Conservation (phyloP, 495 filamentous ascomycete species). For the Cercophora samala region DNA sequence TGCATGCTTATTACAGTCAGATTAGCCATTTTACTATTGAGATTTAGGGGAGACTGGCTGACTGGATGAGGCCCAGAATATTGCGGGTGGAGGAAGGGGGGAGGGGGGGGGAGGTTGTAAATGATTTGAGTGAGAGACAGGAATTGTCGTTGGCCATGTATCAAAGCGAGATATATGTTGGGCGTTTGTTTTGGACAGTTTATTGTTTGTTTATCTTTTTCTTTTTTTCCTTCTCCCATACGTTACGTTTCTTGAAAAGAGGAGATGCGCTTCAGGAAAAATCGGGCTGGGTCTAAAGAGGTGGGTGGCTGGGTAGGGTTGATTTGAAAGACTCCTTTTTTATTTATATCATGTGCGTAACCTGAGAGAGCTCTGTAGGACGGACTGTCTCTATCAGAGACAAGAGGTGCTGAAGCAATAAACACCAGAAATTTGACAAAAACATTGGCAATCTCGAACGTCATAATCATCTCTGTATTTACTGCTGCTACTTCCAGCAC, state of each 20-base stretch:
- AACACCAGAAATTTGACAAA: neutral
- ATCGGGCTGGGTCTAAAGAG: neutral
- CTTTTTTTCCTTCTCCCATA: neutral
- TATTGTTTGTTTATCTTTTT: neutral
- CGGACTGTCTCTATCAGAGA: no score
- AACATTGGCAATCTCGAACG: no score
- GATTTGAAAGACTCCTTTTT: neutral
- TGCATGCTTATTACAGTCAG: conserved; percentile 65
- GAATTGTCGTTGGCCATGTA: neutral
- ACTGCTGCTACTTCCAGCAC: neutral
- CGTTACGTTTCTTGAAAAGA: neutral
- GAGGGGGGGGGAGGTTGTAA: neutral
- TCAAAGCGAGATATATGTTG: neutral
- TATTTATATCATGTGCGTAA: neutral
- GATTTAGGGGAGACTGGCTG: no score
- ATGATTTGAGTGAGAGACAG: neutral
- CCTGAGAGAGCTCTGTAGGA: no score
- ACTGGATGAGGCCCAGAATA: no score
- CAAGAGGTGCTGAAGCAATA: neutral
- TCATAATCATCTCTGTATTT: neutral
- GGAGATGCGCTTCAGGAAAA: neutral
- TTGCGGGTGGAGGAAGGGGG: neutral
- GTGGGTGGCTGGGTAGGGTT: neutral
- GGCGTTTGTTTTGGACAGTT: neutral
- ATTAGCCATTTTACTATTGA: conserved; percentile 66